phyloP scores from a whole-genome alignment of 2,329 filamentous ascomycete species.

The Aspergillus sp. region DNA sequence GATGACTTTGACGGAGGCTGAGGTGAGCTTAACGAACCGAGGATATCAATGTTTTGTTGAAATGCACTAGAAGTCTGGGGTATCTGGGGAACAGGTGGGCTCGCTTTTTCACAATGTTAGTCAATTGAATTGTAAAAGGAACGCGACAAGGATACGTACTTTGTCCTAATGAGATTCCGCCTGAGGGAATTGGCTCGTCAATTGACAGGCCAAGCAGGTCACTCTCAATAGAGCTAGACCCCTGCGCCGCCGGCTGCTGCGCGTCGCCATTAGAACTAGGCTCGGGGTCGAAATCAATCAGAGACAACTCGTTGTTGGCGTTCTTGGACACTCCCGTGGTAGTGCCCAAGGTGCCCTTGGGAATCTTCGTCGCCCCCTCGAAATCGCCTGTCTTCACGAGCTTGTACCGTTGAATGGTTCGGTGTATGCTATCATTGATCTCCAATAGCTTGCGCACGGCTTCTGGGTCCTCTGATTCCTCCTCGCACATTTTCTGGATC shows the following conservation, averaged over 20 bases:
- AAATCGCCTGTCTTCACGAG: constrained; percentile 93
- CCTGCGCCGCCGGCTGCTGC: constrained; percentile 47
- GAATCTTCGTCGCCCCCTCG: constrained; percentile 78
- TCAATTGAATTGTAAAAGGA: background rate
- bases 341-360: constrained; percentile 73
- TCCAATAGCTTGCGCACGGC: constrained; percentile 93
- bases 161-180: constrained; percentile 83
- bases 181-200: constrained; percentile 69
- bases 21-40: constrained; percentile 52
- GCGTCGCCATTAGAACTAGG: constrained; percentile 48
- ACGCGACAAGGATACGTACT: constrained; percentile 41
- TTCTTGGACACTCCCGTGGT: constrained; percentile 66
- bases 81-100: background rate
- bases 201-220: constrained; percentile 88
- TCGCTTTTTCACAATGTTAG: background rate
- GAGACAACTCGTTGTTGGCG: constrained; percentile 75
- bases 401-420: constrained; percentile 93
- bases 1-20: constrained; percentile 49
- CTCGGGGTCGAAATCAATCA: constrained; percentile 83
- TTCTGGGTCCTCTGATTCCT: constrained; percentile 95
- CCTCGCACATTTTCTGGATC: constrained; percentile 99
- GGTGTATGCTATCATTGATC: constrained; percentile 98
- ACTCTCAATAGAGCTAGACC: constrained; percentile 73
- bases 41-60: constrained; percentile 58
- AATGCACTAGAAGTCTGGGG: constrained; percentile 47